Percentiles rank a stretch among this genome's conserved stretches.
Evolutionary conservation across 176 grass and related monocot genomes (phyloP).

Genomic region (Bonia amplexicaulis): DNA sequence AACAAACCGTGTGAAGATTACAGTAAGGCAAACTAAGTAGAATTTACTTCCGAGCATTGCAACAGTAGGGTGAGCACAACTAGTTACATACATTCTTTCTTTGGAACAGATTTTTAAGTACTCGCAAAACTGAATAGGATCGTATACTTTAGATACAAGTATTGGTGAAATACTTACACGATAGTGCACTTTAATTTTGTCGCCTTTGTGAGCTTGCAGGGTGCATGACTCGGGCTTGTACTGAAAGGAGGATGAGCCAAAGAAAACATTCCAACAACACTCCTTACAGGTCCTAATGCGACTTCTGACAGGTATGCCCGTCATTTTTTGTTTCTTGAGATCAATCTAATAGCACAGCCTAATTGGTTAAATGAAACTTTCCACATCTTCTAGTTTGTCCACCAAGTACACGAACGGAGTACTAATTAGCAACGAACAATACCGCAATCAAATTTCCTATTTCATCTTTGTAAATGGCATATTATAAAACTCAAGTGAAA

Average conservation of each 20-base stretch:
- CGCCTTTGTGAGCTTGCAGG: conserved; percentile 80
- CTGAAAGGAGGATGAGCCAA: conserved; percentile 42
- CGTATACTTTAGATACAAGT: background rate
- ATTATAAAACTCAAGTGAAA: background rate
- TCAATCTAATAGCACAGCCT: background rate
- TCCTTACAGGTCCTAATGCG: background rate
- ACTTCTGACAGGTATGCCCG: background rate
- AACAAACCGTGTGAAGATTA: background rate
- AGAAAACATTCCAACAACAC: background rate
- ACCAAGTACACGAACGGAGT: background rate
- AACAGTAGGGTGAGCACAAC: background rate
- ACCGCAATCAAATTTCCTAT: background rate
- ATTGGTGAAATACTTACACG: conserved; percentile 44
- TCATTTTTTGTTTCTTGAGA: background rate
- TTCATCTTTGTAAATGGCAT: background rate
- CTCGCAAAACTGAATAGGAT: background rate
- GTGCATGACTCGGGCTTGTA: conserved; percentile 71
- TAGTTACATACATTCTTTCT: background rate
- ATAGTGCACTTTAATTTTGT: conserved; percentile 89
- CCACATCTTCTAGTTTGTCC: background rate
- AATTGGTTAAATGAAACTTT: background rate
- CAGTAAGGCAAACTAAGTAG: background rate
- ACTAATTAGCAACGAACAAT: background rate
- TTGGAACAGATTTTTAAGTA: background rate
- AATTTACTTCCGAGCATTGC: background rate